These are phyloP conservation scores for Sordaria brevicollis DNA, from an alignment of 495 filamentous ascomycete genomes.

Conservation along the genomic window DNA sequence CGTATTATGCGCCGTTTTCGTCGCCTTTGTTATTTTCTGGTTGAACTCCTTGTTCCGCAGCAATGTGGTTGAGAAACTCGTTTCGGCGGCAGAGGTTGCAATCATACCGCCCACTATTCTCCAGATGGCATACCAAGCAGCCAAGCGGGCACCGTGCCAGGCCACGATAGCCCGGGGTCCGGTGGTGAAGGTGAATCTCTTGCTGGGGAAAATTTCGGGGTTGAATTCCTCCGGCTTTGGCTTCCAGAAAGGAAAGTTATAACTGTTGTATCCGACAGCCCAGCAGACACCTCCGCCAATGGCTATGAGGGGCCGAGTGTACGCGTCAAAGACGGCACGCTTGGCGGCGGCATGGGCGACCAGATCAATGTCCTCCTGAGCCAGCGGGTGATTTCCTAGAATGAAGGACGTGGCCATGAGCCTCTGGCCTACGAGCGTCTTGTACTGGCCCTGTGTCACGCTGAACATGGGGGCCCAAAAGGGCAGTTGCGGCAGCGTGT, in stretches of 20 bases:
- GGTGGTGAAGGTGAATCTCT: neutral
- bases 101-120: neutral
- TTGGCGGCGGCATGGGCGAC: constrained; percentile 5
- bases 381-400: neutral
- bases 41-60: constrained; percentile 10
- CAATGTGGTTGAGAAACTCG: neutral
- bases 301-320: constrained; percentile 1
- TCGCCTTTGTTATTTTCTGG: neutral
- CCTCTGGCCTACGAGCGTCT: neutral
- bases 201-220: constrained; percentile 6
- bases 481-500: constrained; percentile 10
- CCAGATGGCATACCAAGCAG: constrained; percentile 1
- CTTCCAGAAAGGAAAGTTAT: constrained; percentile 17
- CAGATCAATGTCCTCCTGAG: constrained; percentile 1
- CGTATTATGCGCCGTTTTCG: neutral
- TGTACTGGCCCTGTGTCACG: constrained; percentile 3
- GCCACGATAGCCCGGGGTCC: constrained; percentile 1
- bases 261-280: constrained; percentile 7
- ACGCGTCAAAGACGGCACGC: neutral
- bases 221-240: constrained; percentile 8
- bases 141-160: constrained; percentile 11
- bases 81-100: neutral
- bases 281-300: neutral
- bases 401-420: neutral
- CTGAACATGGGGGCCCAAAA: neutral